phyloP scores from a whole-genome alignment of 2,329 filamentous ascomycete genomes.

The Trichothecium roseum region DNA sequence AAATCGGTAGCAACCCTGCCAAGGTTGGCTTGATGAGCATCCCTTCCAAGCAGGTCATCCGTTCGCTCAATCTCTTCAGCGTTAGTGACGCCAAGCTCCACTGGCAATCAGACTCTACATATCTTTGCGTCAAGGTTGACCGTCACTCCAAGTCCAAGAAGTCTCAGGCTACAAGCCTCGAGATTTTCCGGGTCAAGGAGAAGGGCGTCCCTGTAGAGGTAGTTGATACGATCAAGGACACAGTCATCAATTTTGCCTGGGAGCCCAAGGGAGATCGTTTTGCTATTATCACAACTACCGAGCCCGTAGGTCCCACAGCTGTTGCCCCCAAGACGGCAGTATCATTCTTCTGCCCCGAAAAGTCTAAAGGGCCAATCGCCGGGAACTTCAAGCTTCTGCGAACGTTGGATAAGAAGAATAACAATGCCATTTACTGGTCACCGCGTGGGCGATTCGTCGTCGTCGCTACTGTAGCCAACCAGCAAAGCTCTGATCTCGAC shows the following conservation, averaged over 20 bases:
- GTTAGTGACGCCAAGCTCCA: conserved; percentile 96
- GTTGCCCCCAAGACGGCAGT: conserved; percentile 91
- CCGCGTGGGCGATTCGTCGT: conserved; percentile 92
- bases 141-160: conserved; percentile 99
- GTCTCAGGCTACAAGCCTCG: conserved; percentile 89
- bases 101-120: conserved; percentile 92
- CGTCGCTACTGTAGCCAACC: conserved; percentile 83
- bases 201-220: conserved; percentile 98
- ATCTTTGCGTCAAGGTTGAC: conserved; percentile 97
- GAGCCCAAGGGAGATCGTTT: conserved; percentile 97
- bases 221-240: conserved; percentile 95
- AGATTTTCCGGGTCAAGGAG: conserved; percentile 95
- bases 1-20: conserved; percentile 94
- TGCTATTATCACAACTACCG: conserved; percentile 89
- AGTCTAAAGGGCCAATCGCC: conserved; percentile 66
- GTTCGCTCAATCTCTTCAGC: conserved; percentile 94
- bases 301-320: conserved; percentile 66
- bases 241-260: conserved; percentile 99
- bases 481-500: conserved; percentile 89
- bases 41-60: conserved; percentile 86
- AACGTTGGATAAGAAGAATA: conserved; percentile 97
- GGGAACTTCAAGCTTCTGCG: conserved; percentile 96
- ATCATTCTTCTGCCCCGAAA: conserved; percentile 94
- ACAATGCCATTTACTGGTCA: conserved; percentile 99
- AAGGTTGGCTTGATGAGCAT: conserved; percentile 96